Percentiles rank a stretch among this genome's conserved stretches.
Evolutionary conservation across 495 filamentous ascomycete species (phyloP).

Genomic region (Aspergillus heteromorphus): DNA sequence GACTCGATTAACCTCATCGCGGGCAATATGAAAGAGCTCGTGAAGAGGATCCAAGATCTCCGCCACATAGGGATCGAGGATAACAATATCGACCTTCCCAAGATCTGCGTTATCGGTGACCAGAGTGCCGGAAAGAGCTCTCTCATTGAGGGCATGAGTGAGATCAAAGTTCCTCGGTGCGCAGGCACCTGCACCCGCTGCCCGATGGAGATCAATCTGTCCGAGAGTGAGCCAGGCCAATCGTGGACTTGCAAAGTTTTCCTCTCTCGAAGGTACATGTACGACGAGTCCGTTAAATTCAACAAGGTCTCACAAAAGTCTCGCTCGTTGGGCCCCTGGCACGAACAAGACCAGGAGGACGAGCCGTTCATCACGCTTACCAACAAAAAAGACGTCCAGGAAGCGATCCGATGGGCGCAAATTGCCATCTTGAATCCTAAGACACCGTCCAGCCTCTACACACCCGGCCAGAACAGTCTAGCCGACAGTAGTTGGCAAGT

Average conservation of each 20-base stretch:
- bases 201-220: constrained; percentile 71
- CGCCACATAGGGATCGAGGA: constrained; percentile 46
- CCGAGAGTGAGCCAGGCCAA: constrained; percentile 38
- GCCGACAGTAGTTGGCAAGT: constrained; percentile 35
- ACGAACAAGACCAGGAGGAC: constrained; percentile 27
- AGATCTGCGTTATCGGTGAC: constrained; percentile 74
- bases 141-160: constrained; percentile 72
- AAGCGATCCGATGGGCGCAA: constrained; percentile 62
- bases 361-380: constrained; percentile 37
- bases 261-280: constrained; percentile 54
- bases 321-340: constrained; percentile 44
- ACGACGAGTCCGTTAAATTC: constrained; percentile 24
- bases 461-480: constrained; percentile 38
- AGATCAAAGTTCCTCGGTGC: constrained; percentile 67
- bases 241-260: constrained; percentile 60
- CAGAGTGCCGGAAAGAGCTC: constrained; percentile 78
- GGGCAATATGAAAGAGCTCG: constrained; percentile 36
- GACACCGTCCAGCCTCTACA: constrained; percentile 36
- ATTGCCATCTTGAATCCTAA: constrained; percentile 63
- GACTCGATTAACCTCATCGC: constrained; percentile 28
- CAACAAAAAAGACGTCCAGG: constrained; percentile 47
- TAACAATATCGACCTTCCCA: constrained; percentile 59
- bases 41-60: constrained; percentile 43
- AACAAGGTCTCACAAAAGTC: constrained; percentile 18
- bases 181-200: constrained; percentile 71